Percentiles rank a stretch among this genome's conserved stretches.
phyloP scores from a whole-genome alignment of 164 flowering plant genomes.

The Nymphaea colorata region DNA sequence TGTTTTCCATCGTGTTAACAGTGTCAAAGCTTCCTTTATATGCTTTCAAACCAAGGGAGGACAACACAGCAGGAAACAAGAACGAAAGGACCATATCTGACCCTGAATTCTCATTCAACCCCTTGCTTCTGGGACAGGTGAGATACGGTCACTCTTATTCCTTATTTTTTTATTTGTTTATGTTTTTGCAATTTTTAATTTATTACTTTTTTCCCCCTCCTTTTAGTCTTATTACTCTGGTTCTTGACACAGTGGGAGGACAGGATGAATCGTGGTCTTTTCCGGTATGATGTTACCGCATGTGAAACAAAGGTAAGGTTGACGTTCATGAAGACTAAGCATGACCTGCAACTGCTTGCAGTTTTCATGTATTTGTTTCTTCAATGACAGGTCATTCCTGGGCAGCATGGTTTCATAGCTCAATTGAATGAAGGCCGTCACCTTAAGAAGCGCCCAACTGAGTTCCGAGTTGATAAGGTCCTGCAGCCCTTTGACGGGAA shows the following conservation, averaged over 20 bases:
- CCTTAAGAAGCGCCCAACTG: slow-evolving; percentile 77
- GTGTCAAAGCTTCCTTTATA: slow-evolving; percentile 42
- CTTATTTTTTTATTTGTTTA: neutral
- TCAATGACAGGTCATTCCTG: slow-evolving; percentile 29
- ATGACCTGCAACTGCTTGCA: neutral
- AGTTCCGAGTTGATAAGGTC: slow-evolving; percentile 66
- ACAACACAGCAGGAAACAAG: slow-evolving; percentile 3
- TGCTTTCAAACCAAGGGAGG: slow-evolving; percentile 19
- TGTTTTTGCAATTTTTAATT: neutral
- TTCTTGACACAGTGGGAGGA: slow-evolving; percentile 62
- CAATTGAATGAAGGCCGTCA: slow-evolving; percentile 89
- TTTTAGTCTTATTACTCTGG: neutral
- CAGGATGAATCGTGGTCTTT: slow-evolving; percentile 52
- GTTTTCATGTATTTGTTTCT: neutral
- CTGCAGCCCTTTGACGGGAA: slow-evolving; percentile 74
- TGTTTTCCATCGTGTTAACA: slow-evolving; percentile 6
- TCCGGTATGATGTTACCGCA: slow-evolving; percentile 72
- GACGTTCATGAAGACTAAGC: neutral
- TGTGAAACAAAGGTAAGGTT: slow-evolving; percentile 46
- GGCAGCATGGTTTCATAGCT: slow-evolving; percentile 58
- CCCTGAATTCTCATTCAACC: slow-evolving; percentile 13
- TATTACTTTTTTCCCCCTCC: neutral
- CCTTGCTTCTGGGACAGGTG: slow-evolving; percentile 29
- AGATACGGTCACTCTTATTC: neutral
- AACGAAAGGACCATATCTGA: neutral